A percentile compares a stretch with the other conserved stretches of the same genome.
These are phyloP conservation scores for Monosporozyma servazzii DNA, from an alignment of 805 yeast species.

Conservation along the genomic window DNA sequence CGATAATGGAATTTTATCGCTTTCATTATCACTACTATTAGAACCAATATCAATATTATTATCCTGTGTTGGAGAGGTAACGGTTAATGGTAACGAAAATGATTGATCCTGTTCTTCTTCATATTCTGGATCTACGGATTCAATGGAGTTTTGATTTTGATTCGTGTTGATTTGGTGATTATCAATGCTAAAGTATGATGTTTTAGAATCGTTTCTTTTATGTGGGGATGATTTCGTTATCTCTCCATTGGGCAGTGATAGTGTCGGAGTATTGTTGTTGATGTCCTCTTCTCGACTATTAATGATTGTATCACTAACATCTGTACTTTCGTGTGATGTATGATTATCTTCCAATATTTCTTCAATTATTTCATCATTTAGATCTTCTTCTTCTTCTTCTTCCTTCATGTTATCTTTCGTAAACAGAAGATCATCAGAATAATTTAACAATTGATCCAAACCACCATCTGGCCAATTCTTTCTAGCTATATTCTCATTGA, in stretches of 20 bases:
- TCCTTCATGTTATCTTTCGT: conserved; percentile 14
- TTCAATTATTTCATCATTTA: not conserved
- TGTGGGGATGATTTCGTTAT: not conserved
- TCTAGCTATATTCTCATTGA: conserved; percentile 68
- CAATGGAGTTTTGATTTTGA: not conserved
- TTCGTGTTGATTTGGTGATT: not conserved
- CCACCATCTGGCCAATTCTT: conserved; percentile 90
- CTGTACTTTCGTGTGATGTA: not conserved
- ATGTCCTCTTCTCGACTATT: not conserved
- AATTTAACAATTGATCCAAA: conserved; percentile 53
- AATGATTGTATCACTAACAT: not conserved
- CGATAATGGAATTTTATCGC: not conserved
- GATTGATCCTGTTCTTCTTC: conserved; percentile 34
- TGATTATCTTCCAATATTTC: not conserved
- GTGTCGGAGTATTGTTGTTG: not conserved
- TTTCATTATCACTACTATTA: not conserved
- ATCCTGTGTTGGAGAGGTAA: not conserved
- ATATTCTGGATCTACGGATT: not conserved
- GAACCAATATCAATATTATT: not conserved
- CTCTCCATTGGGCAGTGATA: not conserved
- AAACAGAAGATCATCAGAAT: conserved; percentile 56
- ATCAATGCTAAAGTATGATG: not conserved
- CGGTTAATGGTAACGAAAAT: conserved; percentile 38
- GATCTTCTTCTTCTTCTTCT: conserved; percentile 6
- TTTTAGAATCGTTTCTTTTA: not conserved